phyloP scores from a whole-genome alignment of 1,284 basidiomycete species.

The Ustilago shanxiensis region DNA sequence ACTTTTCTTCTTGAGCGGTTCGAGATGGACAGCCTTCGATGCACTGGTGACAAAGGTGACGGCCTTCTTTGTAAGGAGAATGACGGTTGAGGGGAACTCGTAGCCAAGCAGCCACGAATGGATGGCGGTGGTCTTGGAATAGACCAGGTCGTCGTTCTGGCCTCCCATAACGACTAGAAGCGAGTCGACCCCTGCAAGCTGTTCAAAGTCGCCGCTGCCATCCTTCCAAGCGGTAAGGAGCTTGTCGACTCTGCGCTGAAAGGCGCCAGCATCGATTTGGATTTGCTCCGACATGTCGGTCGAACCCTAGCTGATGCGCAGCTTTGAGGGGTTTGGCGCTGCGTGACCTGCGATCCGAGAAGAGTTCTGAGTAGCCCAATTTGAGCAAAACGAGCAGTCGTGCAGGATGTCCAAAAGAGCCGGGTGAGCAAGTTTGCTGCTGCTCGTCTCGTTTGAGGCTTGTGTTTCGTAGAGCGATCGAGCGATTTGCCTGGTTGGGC shows the following conservation, averaged over 20 bases:
- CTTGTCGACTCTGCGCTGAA: constrained; percentile 47
- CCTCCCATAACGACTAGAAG: constrained; percentile 56
- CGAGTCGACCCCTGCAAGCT: constrained; percentile 40
- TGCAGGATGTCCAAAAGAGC: background rate
- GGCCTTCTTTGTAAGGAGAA: constrained; percentile 80
- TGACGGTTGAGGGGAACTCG: constrained; percentile 93
- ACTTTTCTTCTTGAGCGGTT: constrained; percentile 50
- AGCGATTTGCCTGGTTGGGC: too few relatives aligned
- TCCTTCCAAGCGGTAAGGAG: constrained; percentile 55
- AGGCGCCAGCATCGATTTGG: constrained; percentile 56
- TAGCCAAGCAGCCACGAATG: constrained; percentile 91
- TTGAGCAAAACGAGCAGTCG: background rate
- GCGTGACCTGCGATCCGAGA: constrained; percentile 1
- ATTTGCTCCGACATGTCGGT: constrained; percentile 59
- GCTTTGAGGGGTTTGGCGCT: background rate
- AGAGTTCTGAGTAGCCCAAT: background rate
- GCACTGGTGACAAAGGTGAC: constrained; percentile 86
- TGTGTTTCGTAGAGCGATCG: background rate
- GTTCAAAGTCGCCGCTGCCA: constrained; percentile 35
- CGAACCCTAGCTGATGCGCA: constrained; percentile 6
- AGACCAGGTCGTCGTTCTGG: constrained; percentile 56
- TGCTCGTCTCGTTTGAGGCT: background rate
- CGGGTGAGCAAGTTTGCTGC: background rate
- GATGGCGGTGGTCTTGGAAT: constrained; percentile 56
- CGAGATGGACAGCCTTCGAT: constrained; percentile 76